These are phyloP conservation scores for Eremothecium sinecaudum DNA, from an alignment of 1,139 yeast species.

Conservation along the genomic window DNA sequence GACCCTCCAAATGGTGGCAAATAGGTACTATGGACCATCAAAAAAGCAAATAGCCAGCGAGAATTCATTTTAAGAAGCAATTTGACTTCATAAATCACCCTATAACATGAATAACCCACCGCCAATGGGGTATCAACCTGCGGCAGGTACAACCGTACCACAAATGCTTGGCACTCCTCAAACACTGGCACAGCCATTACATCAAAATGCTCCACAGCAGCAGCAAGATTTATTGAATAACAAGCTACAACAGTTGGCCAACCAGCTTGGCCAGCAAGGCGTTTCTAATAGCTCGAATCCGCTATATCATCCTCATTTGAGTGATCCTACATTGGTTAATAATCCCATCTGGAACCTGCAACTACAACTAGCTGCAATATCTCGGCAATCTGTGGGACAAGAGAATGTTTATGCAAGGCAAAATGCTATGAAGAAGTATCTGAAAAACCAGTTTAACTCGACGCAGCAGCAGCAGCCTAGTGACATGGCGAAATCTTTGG, in stretches of 20 bases:
- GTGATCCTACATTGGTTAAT: constrained; percentile 37
- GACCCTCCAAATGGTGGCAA: not conserved
- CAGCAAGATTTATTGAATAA: constrained; percentile 13
- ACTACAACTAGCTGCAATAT: constrained; percentile 64
- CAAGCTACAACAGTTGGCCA: constrained; percentile 11
- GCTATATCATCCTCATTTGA: constrained; percentile 36
- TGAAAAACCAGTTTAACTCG: constrained; percentile 33
- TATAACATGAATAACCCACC: constrained; percentile 15
- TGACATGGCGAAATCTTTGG: constrained; percentile 30
- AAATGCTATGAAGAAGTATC: constrained; percentile 58
- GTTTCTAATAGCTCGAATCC: constrained; percentile 31
- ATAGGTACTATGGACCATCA: not conserved
- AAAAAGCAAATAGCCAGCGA: not conserved
- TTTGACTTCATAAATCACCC: not conserved
- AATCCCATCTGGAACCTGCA: constrained; percentile 83
- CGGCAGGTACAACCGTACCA: constrained; percentile 12
- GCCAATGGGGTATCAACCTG: constrained; percentile 14
- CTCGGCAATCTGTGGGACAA: constrained; percentile 53
- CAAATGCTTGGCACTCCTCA: constrained; percentile 15
- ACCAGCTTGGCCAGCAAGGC: constrained; percentile 11
- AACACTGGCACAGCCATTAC: constrained; percentile 13
- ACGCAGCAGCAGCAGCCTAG: constrained; percentile 35
- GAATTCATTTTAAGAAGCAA: not conserved
- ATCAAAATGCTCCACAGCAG: constrained; percentile 11
- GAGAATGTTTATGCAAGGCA: constrained; percentile 91